These are phyloP conservation scores for Lentinus tigrinus DNA, from an alignment of 768 basidiomycete genomes.

Conservation along the genomic window DNA sequence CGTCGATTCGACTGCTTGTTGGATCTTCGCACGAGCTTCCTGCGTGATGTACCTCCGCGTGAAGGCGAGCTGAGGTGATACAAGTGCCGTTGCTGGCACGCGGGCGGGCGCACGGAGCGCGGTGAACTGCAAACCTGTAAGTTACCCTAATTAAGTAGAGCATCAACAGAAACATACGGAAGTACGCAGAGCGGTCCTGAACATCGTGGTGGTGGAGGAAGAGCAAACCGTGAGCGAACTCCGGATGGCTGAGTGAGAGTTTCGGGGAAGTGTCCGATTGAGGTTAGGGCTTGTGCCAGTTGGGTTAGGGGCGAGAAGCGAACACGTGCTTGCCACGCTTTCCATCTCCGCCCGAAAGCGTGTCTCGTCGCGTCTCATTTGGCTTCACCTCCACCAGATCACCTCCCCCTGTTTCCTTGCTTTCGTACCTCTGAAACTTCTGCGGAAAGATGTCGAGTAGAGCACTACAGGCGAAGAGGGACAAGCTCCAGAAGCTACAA, in stretches of 20 bases:
- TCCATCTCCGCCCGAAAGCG: constrained; percentile 29
- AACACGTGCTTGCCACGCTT: constrained; percentile 24
- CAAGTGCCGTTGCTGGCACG: constrained; percentile 11
- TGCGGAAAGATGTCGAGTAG: constrained; percentile 29
- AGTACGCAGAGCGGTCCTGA: constrained; percentile 43
- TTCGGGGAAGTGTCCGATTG: neutral
- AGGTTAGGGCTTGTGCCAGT: neutral
- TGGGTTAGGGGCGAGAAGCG: constrained; percentile 9
- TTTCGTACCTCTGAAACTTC: neutral
- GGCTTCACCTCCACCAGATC: neutral
- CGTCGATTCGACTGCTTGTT: constrained; percentile 66
- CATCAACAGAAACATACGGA: constrained; percentile 35
- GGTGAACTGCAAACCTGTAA: constrained; percentile 7
- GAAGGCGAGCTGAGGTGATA: constrained; percentile 24
- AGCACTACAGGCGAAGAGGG: constrained; percentile 23
- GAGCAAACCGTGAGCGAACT: constrained; percentile 2
- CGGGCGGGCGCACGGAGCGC: constrained; percentile 14
- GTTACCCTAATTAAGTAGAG: neutral
- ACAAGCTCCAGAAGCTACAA: constrained; percentile 47
- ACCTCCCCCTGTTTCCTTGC: neutral
- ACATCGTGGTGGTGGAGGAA: constrained; percentile 36
- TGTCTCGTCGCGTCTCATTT: constrained; percentile 25
- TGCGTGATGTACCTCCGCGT: constrained; percentile 56
- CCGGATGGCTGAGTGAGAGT: constrained; percentile 18
- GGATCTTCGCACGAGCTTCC: constrained; percentile 61